Evolutionary conservation across 2,329 filamentous ascomycete species (phyloP).

Genomic region (Ampelomyces quisqualis): DNA sequence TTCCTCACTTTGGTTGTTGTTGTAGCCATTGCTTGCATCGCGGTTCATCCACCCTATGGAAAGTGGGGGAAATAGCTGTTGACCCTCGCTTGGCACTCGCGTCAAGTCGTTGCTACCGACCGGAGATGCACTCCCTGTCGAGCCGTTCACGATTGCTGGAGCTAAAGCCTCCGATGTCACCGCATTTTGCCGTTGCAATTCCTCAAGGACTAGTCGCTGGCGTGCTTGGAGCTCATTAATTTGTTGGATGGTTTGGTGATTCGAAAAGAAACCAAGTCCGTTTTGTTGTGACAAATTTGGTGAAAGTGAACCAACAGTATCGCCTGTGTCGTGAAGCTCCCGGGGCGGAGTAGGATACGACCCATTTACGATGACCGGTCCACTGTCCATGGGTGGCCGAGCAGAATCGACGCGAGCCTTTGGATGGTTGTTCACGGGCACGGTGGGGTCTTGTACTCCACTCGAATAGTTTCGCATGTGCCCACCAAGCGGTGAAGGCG

Average conservation of each 20-base stretch:
- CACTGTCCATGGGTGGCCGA: constrained; percentile 31
- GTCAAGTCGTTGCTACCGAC: constrained; percentile 24
- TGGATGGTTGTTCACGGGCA: constrained; percentile 17
- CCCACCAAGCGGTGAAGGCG: constrained; percentile 50
- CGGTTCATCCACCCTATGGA: constrained; percentile 34
- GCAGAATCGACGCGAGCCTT: constrained; percentile 33
- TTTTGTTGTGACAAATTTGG: constrained; percentile 19
- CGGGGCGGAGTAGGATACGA: constrained; percentile 38
- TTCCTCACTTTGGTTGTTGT: constrained; percentile 25
- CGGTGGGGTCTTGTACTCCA: constrained; percentile 18
- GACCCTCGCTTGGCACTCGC: constrained; percentile 25
- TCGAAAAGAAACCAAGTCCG: constrained; percentile 29
- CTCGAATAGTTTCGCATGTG: constrained; percentile 47
- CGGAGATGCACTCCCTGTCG: constrained; percentile 16
- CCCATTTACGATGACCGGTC: constrained; percentile 45
- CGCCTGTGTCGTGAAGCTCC: constrained; percentile 27
- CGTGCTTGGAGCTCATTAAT: constrained; percentile 32
- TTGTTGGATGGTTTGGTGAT: constrained; percentile 26
- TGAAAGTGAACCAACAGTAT: constrained; percentile 26
- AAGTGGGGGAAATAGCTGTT: constrained; percentile 29
- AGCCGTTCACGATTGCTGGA: constrained; percentile 31
- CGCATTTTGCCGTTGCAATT: constrained; percentile 36
- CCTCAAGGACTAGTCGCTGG: constrained; percentile 35
- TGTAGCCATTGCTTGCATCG: constrained; percentile 26
- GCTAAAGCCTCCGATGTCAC: constrained; percentile 16